Percentiles rank a stretch among this genome's conserved stretches.
Conservation (phyloP, 1,139 yeast species). For the Ogataea hybrid region DNA sequence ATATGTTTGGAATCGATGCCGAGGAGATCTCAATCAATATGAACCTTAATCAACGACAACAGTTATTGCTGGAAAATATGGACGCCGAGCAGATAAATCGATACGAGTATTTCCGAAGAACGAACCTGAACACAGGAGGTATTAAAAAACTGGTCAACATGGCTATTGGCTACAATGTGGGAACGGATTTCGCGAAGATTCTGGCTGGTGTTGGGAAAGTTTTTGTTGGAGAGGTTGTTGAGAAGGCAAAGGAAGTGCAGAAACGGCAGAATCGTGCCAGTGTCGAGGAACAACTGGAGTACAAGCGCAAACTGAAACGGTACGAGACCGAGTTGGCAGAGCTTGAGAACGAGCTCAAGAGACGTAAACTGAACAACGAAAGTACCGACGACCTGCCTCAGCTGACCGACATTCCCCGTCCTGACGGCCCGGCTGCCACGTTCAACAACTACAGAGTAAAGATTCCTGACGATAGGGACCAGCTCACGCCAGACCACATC, state of each 20-base stretch:
- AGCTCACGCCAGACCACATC: conserved; percentile 79
- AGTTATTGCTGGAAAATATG: conserved; percentile 68
- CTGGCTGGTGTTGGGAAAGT: conserved; percentile 87
- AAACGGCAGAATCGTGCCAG: conserved; percentile 49
- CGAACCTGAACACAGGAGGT: conserved; percentile 75
- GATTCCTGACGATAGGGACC: conserved; percentile 41
- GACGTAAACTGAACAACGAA: conserved; percentile 12
- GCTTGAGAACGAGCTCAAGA: conserved; percentile 10
- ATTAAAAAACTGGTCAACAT: conserved; percentile 80
- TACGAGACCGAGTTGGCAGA: conserved; percentile 17
- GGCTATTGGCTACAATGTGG: conserved; percentile 78
- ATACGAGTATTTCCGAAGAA: conserved; percentile 84
- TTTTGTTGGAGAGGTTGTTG: conserved; percentile 84
- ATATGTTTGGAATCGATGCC: conserved; percentile 28
- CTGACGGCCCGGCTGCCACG: conserved; percentile 16
- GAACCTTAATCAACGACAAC: conserved; percentile 30
- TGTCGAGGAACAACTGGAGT: conserved; percentile 25
- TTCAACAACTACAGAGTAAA: conserved; percentile 18
- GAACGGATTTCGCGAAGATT: conserved; percentile 78
- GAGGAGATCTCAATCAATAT: conserved; percentile 28
- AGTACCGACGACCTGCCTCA: conserved; percentile 16
- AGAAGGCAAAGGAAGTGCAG: conserved; percentile 71
- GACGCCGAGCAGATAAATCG: conserved; percentile 83
- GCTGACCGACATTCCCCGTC: conserved; percentile 9
- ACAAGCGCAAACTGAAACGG: conserved; percentile 18